Percentiles rank a stretch among this genome's conserved stretches.
phyloP scores from a whole-genome alignment of 2,329 filamentous ascomycete species.

The Incumbomyces lentus region DNA sequence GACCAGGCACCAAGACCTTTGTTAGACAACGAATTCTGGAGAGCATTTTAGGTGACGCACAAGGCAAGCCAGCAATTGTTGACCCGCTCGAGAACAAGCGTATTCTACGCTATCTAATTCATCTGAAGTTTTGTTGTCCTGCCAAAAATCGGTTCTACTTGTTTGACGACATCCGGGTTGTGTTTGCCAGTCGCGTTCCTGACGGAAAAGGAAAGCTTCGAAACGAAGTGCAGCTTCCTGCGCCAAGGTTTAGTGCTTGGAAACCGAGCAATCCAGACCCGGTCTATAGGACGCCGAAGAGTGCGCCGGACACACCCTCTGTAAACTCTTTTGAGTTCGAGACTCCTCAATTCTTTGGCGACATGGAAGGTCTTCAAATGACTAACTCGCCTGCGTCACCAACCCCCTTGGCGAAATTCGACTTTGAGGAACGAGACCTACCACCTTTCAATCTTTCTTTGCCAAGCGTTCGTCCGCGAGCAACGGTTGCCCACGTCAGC shows the following conservation, averaged over 20 bases:
- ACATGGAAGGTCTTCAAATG: slow-evolving; percentile 9
- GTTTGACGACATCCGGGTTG: slow-evolving; percentile 83
- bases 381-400: background rate
- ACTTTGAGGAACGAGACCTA: background rate
- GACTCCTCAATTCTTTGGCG: slow-evolving; percentile 12
- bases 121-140: slow-evolving; percentile 85
- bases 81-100: slow-evolving; percentile 45
- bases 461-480: background rate
- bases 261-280: slow-evolving; percentile 43
- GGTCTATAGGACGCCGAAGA: background rate
- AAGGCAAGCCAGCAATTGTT: slow-evolving; percentile 41
- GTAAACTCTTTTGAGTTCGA: slow-evolving; percentile 28
- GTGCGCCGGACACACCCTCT: background rate
- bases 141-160: slow-evolving; percentile 75
- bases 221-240: slow-evolving; percentile 81
- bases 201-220: slow-evolving; percentile 87
- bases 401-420: background rate
- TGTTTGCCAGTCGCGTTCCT: slow-evolving; percentile 92
- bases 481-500: background rate
- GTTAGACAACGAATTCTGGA: slow-evolving; percentile 87
- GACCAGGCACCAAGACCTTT: slow-evolving; percentile 88
- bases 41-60: slow-evolving; percentile 46
- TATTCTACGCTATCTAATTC: slow-evolving; percentile 77
- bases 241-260: slow-evolving; percentile 77
- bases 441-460: background rate